A percentile compares a stretch with the other conserved stretches of the same genome.
Conservation (phyloP, 2,329 filamentous ascomycete genomes). For the Chlorencoelia australis region DNA sequence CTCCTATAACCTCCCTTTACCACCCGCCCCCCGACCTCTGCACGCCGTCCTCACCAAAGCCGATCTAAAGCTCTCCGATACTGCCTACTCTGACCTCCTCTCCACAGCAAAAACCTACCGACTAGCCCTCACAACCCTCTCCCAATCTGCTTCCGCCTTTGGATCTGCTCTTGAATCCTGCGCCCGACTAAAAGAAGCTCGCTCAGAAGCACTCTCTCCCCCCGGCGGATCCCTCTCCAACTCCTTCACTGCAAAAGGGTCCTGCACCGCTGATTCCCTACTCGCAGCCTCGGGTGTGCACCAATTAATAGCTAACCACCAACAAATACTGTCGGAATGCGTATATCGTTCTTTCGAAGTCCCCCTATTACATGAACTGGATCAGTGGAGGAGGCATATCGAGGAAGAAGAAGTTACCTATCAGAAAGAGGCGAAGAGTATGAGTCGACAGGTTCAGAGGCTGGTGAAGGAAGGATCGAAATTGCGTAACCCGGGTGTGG, state of each 20-base stretch:
- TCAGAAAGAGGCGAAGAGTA: constrained; percentile 41
- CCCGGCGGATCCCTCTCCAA: constrained; percentile 19
- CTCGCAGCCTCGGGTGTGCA: constrained; percentile 54
- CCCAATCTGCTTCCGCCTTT: constrained; percentile 51
- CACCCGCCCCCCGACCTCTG: constrained; percentile 47
- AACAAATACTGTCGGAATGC: constrained; percentile 59
- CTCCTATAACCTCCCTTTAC: constrained; percentile 47
- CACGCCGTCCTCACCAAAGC: constrained; percentile 51
- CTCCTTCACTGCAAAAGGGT: constrained; percentile 38
- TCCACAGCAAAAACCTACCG: constrained; percentile 54
- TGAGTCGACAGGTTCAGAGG: constrained; percentile 49
- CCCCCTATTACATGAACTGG: constrained; percentile 57
- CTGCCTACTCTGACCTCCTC: constrained; percentile 52
- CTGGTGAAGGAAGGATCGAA: constrained; percentile 57
- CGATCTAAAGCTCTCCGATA: constrained; percentile 53
- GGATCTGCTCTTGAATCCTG: constrained; percentile 56
- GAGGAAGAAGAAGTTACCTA: constrained; percentile 56
- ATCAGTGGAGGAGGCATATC: constrained; percentile 52
- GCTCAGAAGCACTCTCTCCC: constrained; percentile 44
- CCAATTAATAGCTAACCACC: constrained; percentile 59
- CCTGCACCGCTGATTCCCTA: constrained; percentile 53
- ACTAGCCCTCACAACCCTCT: constrained; percentile 49
- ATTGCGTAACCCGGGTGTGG: constrained; percentile 51
- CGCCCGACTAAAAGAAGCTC: constrained; percentile 57
- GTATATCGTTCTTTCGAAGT: constrained; percentile 61